Evolutionary conservation across 108 stramenopile species (phyloP).

Genomic region (Nitzschia palea): DNA sequence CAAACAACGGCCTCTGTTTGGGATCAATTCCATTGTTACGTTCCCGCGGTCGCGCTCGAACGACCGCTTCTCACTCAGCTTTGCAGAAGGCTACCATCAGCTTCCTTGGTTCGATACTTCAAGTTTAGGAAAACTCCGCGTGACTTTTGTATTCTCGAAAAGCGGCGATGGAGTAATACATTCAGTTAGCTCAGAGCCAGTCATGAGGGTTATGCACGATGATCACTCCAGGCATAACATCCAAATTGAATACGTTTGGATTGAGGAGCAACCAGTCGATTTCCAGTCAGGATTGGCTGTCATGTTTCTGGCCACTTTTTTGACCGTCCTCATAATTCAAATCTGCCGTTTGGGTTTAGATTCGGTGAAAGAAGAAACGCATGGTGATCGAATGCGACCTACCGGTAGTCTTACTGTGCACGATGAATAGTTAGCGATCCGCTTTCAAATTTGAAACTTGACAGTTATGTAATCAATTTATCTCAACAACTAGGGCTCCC

Average conservation of each 20-base stretch:
- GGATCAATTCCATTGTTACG: neutral
- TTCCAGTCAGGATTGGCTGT: constrained; percentile 17
- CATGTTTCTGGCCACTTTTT: constrained; percentile 34
- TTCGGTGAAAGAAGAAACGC: too few relatives aligned
- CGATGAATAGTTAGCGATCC: too few relatives aligned
- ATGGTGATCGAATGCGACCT: too few relatives aligned
- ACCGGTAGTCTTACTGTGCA: too few relatives aligned
- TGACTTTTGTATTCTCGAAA: constrained; percentile 43
- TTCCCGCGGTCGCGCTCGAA: constrained; percentile 4
- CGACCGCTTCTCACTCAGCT: constrained; percentile 34
- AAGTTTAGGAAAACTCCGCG: constrained; percentile 11
- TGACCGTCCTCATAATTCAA: too few relatives aligned
- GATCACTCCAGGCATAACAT: neutral
- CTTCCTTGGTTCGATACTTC: constrained; percentile 33
- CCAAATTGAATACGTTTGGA: constrained; percentile 32
- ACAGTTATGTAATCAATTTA: too few relatives aligned
- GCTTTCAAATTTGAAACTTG: too few relatives aligned
- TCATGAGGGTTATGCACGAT: neutral
- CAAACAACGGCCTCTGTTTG: constrained; percentile 17
- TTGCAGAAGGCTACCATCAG: constrained; percentile 36
- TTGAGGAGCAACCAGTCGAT: constrained; percentile 37
- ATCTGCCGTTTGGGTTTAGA: too few relatives aligned
- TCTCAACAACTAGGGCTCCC: too few relatives aligned
- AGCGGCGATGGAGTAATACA: constrained; percentile 38
- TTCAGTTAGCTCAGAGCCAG: constrained; percentile 22